Evolutionary conservation across 1,139 yeast genomes (phyloP), one percentile per base, ranked within the genome.

Genomic region (Magnusiomyces magnusii): DNA sequence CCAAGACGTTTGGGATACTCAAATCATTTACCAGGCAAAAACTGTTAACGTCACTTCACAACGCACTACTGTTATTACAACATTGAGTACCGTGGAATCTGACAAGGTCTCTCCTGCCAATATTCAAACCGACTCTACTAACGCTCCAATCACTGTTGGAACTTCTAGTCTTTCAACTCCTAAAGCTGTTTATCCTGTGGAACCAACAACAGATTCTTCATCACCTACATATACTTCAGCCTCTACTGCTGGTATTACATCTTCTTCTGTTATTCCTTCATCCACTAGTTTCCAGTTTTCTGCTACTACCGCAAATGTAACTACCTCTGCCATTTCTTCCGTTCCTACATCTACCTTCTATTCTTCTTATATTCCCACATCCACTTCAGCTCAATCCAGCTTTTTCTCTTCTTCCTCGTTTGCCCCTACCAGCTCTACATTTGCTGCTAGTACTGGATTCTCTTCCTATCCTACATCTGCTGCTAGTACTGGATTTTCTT

Each of bases 11-110:
- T 64, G 66, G 55, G 64, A 62, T 2, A 66, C 69, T 1, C 65
- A 68, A 2, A 70, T 75, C 7, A 62, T 72, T 7, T 69, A 66
- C 59, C 60, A 61, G 27, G 68, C 68, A 7, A 65, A 73, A 3
- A 65, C 72, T 28, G 62, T 66, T 24, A 69, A 67, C 34, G 66
- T 65, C 34, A 62, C 65, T 28, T 58, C 60, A 7, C 64, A 66
- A 7, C 62, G 68, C 7, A 72, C 74, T 9, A 63, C 69, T 1
- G 61, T 69, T 23, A 59, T 66, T 50, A 69, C 73, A 3, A 62
- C 66, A n/a, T 64, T 73, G 44, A 55, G 68, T 9, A 61, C 68
- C 42, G 62, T 67, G 24, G 65, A 67, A 44, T 62, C 64, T 1
- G 63, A 71, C 42, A 74, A 73, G 7, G 74, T 72, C 2, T 62